phyloP scores from a whole-genome alignment of 352 stramenopile genomes.

The Pseudoperonospora humuli region DNA sequence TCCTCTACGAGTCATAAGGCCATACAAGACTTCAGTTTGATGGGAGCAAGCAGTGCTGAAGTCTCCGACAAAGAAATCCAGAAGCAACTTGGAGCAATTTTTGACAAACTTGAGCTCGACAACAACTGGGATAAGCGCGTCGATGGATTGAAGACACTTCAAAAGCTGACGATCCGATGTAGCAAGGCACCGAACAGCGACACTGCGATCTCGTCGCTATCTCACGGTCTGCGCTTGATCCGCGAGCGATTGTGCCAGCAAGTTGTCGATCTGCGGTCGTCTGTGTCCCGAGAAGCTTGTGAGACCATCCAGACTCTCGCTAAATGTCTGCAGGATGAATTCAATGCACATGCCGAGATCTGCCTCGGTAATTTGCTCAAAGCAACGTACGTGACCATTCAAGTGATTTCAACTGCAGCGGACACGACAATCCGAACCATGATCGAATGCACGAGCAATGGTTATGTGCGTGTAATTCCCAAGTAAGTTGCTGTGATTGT shows the following conservation, averaged over 20 bases:
- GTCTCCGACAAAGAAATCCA: constrained; percentile 59
- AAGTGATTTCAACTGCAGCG: constrained; percentile 72
- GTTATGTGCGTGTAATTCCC: constrained; percentile 58
- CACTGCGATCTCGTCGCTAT: constrained; percentile 20
- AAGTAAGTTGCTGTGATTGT: constrained; percentile 40
- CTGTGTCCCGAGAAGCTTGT: constrained; percentile 68
- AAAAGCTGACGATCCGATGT: constrained; percentile 45
- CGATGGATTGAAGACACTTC: constrained; percentile 51
- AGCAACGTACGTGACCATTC: constrained; percentile 82
- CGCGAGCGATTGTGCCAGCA: constrained; percentile 64
- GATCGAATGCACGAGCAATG: constrained; percentile 67
- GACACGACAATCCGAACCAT: constrained; percentile 64
- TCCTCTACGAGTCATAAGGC: constrained; percentile 34
- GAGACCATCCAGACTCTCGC: constrained; percentile 59
- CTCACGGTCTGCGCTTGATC: constrained; percentile 38
- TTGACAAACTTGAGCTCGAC: constrained; percentile 46
- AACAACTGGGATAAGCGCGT: constrained; percentile 80
- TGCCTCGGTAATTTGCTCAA: constrained; percentile 70
- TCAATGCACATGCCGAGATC: constrained; percentile 67
- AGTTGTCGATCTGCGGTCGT: constrained; percentile 71
- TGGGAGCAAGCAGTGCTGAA: constrained; percentile 6
- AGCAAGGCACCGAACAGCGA: constrained; percentile 23
- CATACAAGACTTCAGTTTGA: constrained; percentile 7
- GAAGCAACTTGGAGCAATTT: constrained; percentile 42
- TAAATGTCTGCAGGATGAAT: constrained; percentile 55